phyloP scores from a whole-genome alignment of 257 asterid species.

The Gardenia jasminoides region DNA sequence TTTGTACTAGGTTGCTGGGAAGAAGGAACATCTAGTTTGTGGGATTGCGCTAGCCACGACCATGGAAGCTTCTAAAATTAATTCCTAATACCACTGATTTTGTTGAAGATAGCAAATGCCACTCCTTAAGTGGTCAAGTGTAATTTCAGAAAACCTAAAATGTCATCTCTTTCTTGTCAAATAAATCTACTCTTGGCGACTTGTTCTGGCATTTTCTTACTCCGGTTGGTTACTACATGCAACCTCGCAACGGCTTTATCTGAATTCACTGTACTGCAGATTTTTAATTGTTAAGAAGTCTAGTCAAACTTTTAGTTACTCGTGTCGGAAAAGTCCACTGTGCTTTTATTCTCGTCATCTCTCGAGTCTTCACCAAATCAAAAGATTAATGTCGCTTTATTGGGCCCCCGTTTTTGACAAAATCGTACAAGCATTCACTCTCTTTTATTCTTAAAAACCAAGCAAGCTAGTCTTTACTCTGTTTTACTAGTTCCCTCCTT shows the following conservation, averaged over 20 bases:
- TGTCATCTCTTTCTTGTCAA: background rate
- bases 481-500: background rate
- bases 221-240: constrained; percentile 5
- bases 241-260: background rate
- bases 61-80: background rate
- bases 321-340: constrained; percentile 30
- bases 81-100: background rate
- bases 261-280: background rate
- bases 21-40: background rate
- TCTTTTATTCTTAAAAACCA: background rate
- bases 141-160: background rate
- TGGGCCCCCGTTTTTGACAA: constrained; percentile 30
- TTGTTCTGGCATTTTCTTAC: background rate
- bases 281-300: constrained; percentile 13
- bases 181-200: background rate
- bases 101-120: background rate
- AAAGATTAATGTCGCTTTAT: constrained; percentile 2
- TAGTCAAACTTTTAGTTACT: constrained; percentile 15
- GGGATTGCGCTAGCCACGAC: background rate
- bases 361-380: constrained; percentile 32
- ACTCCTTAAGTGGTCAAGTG: background rate
- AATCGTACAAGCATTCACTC: background rate
- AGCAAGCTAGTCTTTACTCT: background rate
- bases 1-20: background rate
- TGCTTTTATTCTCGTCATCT: constrained; percentile 7